Percentiles rank a stretch among this genome's conserved stretches.
Conservation (phyloP, 2,329 filamentous ascomycete species). For the Penicillium sp. region DNA sequence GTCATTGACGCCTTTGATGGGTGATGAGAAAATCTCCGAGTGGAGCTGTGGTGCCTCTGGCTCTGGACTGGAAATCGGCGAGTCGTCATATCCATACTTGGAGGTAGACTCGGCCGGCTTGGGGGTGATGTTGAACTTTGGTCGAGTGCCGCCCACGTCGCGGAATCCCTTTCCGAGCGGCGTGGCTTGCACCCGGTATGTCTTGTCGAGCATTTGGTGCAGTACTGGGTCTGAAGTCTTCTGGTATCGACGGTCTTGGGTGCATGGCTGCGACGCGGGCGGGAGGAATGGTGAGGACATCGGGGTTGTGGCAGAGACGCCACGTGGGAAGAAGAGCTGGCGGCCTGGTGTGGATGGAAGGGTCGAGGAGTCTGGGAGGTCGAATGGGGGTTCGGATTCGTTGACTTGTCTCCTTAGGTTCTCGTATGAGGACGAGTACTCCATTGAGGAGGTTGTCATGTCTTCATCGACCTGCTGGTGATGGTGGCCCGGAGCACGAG, state of each 20-base stretch:
- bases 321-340: constrained; percentile 22
- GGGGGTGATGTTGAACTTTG: constrained; percentile 36
- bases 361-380: constrained; percentile 34
- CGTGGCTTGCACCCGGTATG: constrained; percentile 88
- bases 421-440: constrained; percentile 75
- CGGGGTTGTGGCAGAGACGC: constrained; percentile 62
- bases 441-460: constrained; percentile 43
- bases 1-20: constrained; percentile 47
- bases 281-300: constrained; percentile 57
- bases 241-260: constrained; percentile 36
- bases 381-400: constrained; percentile 38
- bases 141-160: constrained; percentile 22
- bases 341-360: constrained; percentile 41
- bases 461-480: constrained; percentile 32
- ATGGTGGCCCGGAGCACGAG: constrained; percentile 35
- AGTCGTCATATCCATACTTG: constrained; percentile 38
- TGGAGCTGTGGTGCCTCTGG: constrained; percentile 78
- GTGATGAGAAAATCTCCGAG: constrained; percentile 80
- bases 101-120: constrained; percentile 28
- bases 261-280: constrained; percentile 45
- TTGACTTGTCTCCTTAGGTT: constrained; percentile 66
- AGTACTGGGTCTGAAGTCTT: constrained; percentile 68
- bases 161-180: constrained; percentile 62
- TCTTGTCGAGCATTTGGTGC: constrained; percentile 91
- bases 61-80: constrained; percentile 71